phyloP scores from a whole-genome alignment of 2,329 filamentous ascomycete genomes.

The Gyromitra esculenta region DNA sequence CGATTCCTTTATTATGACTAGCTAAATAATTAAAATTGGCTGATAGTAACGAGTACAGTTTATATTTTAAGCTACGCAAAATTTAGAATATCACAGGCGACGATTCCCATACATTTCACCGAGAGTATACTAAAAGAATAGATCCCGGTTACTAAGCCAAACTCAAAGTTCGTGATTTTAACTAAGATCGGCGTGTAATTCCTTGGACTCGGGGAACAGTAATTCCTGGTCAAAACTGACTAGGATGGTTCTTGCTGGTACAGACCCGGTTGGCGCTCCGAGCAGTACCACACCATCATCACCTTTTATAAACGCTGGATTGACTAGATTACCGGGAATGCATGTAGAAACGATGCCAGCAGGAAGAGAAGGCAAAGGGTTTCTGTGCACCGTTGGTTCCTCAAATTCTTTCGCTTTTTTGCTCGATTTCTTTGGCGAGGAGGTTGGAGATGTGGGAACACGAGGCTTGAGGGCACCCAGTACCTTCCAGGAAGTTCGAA shows the following conservation, averaged over 20 bases:
- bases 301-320: neutral
- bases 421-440: neutral
- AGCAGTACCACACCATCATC: slow-evolving; percentile 16
- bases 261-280: neutral
- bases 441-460: neutral
- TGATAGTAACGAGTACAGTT: neutral
- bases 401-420: neutral
- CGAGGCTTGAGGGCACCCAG: neutral
- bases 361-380: neutral
- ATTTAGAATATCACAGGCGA: neutral
- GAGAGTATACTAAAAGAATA: no score
- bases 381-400: neutral
- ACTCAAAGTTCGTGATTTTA: neutral
- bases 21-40: no score
- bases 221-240: slow-evolving; percentile 17
- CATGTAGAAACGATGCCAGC: neutral
- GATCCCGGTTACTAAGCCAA: neutral
- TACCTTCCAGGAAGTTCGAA: neutral
- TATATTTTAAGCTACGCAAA: neutral
- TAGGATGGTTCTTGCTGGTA: neutral
- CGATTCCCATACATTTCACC: neutral
- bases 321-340: neutral
- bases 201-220: neutral
- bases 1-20: no score
- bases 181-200: neutral